A percentile compares a stretch with the other conserved stretches of the same genome.
phyloP scores from a whole-genome alignment of 768 basidiomycete species.

The Lactarius trivialis region DNA sequence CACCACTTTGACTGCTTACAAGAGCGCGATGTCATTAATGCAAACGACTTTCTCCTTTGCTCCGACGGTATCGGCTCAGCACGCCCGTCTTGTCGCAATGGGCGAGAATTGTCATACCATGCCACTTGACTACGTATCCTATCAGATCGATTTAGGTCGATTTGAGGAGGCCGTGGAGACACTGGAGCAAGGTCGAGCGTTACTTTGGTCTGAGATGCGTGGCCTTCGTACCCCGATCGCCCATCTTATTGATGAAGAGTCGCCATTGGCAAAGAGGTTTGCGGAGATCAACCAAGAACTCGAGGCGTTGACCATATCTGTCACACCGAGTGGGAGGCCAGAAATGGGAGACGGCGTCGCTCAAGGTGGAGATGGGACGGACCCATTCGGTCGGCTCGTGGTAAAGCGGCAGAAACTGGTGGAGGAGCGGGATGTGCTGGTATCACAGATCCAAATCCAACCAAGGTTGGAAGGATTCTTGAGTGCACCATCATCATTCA shows the following conservation, averaged over 20 bases:
- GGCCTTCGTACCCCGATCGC: not conserved
- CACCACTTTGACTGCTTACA: not conserved
- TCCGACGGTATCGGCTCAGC: not conserved
- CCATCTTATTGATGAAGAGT: not conserved
- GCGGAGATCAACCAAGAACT: not conserved
- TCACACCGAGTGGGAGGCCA: not conserved
- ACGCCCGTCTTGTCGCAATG: not conserved
- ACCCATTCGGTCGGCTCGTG: constrained; percentile 5
- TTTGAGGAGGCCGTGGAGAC: constrained; percentile 5
- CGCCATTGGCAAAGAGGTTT: not conserved
- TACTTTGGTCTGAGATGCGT: not conserved
- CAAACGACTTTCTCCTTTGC: not conserved
- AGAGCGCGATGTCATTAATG: not conserved
- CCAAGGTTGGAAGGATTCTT: not conserved
- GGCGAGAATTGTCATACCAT: not conserved
- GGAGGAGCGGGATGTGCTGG: not conserved
- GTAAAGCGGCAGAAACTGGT: not conserved
- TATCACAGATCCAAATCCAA: not conserved
- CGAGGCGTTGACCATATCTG: not conserved
- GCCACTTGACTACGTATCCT: not conserved
- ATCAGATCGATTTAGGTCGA: not conserved
- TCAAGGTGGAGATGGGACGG: not conserved
- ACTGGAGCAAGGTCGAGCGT: not conserved
- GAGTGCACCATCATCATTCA: not conserved
- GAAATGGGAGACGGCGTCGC: not conserved